Conservation (phyloP, 2,329 filamentous ascomycete species). For the Macrophomina tecta region DNA sequence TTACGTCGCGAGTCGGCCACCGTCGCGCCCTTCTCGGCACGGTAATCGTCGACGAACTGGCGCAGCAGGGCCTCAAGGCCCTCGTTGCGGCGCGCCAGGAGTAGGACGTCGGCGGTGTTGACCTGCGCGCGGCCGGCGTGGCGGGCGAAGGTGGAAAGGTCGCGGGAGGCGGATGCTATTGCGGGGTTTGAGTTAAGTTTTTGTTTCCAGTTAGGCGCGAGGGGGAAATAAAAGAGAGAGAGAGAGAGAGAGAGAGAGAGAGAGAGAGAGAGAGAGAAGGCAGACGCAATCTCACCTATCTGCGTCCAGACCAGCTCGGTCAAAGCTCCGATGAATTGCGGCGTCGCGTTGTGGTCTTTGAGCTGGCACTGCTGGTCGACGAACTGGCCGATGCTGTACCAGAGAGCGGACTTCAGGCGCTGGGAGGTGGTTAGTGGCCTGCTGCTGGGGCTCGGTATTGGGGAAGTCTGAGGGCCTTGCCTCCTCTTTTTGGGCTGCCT, state of each 20-base stretch:
- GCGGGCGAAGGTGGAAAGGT: conserved; percentile 65
- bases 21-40: conserved; percentile 30
- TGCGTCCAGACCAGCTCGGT: conserved; percentile 89
- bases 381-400: conserved; percentile 60
- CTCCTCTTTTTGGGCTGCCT: conserved; percentile 41
- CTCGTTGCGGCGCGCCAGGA: conserved; percentile 86
- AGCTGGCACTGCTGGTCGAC: conserved; percentile 82
- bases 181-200: background rate
- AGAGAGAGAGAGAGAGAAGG: too few species aligned
- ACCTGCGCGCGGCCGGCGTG: conserved; percentile 84
- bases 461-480: conserved; percentile 29
- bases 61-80: conserved; percentile 79
- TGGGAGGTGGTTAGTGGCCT: conserved; percentile 43
- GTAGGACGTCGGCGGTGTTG: conserved; percentile 83
- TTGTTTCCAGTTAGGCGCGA: too few species aligned
- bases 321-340: conserved; percentile 78
- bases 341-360: conserved; percentile 82
- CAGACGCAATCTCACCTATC: conserved; percentile 64
- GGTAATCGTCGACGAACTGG: conserved; percentile 65
- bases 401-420: conserved; percentile 51
- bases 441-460: background rate
- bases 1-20: conserved; percentile 29
- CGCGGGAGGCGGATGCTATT: conserved; percentile 52
- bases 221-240: too few species aligned
- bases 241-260: too few species aligned